Conservation (phyloP, 1,284 basidiomycete species). For the Fereydounia khargensis region DNA sequence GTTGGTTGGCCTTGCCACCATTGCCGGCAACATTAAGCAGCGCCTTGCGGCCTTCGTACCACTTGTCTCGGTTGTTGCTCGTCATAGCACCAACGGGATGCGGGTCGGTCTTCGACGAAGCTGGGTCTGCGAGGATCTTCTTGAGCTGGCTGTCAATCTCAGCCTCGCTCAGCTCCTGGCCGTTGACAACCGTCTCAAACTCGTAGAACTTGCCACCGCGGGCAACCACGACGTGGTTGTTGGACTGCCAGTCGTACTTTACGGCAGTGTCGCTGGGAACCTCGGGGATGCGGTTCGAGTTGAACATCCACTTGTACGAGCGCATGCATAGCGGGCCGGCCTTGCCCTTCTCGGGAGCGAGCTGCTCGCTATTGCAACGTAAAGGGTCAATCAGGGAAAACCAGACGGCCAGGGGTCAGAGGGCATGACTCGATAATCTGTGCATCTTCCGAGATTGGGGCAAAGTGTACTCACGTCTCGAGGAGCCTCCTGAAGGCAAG, state of each 20-base stretch:
- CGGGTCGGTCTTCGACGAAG: constrained; percentile 64
- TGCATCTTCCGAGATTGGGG: too few species aligned
- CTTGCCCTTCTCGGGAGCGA: constrained; percentile 87
- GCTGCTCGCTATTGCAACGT: constrained; percentile 71
- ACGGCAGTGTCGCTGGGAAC: constrained; percentile 78
- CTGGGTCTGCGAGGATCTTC: constrained; percentile 70
- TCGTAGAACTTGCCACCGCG: constrained; percentile 91
- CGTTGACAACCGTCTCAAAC: constrained; percentile 64
- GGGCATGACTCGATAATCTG: too few species aligned
- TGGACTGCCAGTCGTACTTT: constrained; percentile 72
- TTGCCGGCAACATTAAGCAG: constrained; percentile 66
- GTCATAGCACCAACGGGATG: constrained; percentile 77
- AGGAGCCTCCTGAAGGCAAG: constrained; percentile 51
- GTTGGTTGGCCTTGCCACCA: constrained; percentile 65
- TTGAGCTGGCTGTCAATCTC: constrained; percentile 83
- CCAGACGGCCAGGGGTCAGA: too few species aligned
- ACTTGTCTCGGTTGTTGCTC: constrained; percentile 82
- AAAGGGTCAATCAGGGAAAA: too few species aligned
- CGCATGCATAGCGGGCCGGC: constrained; percentile 83
- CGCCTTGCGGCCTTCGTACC: constrained; percentile 69
- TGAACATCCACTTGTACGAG: constrained; percentile 98
- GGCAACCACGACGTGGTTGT: constrained; percentile 87
- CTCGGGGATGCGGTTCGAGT: constrained; percentile 79
- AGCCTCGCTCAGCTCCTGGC: constrained; percentile 68
- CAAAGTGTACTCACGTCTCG: constrained; percentile 44